These are phyloP conservation scores for Botryotinia narcissicola DNA, from an alignment of 2,329 filamentous ascomycete genomes.

Conservation along the genomic window DNA sequence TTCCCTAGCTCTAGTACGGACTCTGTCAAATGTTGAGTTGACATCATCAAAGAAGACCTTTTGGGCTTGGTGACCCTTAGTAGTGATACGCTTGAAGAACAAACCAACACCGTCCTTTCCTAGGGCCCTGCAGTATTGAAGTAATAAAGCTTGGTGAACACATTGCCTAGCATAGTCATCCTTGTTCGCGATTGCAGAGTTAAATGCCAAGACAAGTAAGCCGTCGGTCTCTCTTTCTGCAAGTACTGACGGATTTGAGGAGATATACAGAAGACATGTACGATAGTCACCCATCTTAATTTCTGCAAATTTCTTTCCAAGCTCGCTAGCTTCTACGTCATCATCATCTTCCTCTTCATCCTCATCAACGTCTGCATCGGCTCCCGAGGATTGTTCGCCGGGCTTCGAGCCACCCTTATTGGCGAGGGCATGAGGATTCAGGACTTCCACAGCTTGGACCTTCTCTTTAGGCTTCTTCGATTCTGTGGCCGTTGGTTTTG, in stretches of 20 bases:
- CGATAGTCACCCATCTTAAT: slow-evolving; percentile 76
- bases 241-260: slow-evolving; percentile 73
- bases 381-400: slow-evolving; percentile 49
- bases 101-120: slow-evolving; percentile 83
- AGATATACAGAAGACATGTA: slow-evolving; percentile 71
- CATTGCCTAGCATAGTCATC: slow-evolving; percentile 78
- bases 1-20: slow-evolving; percentile 64
- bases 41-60: slow-evolving; percentile 93
- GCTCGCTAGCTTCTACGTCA: slow-evolving; percentile 70
- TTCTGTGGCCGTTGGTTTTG: slow-evolving; percentile 27
- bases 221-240: slow-evolving; percentile 87
- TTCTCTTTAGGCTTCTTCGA: slow-evolving; percentile 42
- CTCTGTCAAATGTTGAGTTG: slow-evolving; percentile 78
- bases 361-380: slow-evolving; percentile 63
- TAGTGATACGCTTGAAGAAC: slow-evolving; percentile 96
- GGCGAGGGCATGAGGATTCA: slow-evolving; percentile 62
- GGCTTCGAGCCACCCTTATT: slow-evolving; percentile 44
- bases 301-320: slow-evolving; percentile 77
- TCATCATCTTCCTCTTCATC: slow-evolving; percentile 65
- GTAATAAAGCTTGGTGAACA: slow-evolving; percentile 86
- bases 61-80: slow-evolving; percentile 81
- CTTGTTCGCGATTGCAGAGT: slow-evolving; percentile 74
- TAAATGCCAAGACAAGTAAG: slow-evolving; percentile 86
- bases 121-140: slow-evolving; percentile 92
- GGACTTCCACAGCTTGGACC: slow-evolving; percentile 62